Evolutionary conservation across 2,329 filamentous ascomycete species (phyloP).

Genomic region (Trichophyton verrucosum): DNA sequence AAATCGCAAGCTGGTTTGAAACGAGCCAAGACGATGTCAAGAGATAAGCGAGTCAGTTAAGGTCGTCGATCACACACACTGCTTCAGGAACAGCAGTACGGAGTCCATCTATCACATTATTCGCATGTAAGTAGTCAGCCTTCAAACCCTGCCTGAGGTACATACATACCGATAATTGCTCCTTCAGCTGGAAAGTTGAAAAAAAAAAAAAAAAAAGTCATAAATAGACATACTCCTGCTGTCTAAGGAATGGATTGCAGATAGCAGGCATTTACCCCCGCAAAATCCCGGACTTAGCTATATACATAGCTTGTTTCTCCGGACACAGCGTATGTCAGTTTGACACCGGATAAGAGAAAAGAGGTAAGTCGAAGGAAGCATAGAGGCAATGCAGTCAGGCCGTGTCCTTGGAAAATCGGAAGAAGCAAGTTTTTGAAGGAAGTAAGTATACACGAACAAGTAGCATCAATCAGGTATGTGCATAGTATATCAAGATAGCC

Average conservation of each 20-base stretch:
- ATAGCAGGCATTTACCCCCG: background rate
- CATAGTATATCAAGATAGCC: background rate
- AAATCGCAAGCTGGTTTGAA: background rate
- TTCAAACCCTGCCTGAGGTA: background rate
- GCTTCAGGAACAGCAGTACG: background rate
- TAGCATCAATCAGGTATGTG: background rate
- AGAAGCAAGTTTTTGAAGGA: background rate
- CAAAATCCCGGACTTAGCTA: background rate
- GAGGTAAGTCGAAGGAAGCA: background rate
- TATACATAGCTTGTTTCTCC: too few species aligned
- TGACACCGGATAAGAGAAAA: background rate
- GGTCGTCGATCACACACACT: background rate
- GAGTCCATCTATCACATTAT: background rate
- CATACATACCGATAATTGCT: background rate
- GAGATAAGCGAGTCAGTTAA: constrained; percentile 4
- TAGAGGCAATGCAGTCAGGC: background rate
- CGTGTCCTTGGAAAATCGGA: background rate
- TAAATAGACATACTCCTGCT: background rate
- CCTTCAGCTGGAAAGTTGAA: background rate
- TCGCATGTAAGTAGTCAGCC: background rate
- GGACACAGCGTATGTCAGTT: background rate
- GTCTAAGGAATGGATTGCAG: background rate
- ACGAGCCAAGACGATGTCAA: constrained; percentile 1
- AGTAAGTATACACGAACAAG: background rate
- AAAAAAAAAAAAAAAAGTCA: background rate